Percentiles rank a stretch among this genome's conserved stretches.
Conservation (phyloP, 2,329 filamentous ascomycete genomes). For the Scedosporium boydii region DNA sequence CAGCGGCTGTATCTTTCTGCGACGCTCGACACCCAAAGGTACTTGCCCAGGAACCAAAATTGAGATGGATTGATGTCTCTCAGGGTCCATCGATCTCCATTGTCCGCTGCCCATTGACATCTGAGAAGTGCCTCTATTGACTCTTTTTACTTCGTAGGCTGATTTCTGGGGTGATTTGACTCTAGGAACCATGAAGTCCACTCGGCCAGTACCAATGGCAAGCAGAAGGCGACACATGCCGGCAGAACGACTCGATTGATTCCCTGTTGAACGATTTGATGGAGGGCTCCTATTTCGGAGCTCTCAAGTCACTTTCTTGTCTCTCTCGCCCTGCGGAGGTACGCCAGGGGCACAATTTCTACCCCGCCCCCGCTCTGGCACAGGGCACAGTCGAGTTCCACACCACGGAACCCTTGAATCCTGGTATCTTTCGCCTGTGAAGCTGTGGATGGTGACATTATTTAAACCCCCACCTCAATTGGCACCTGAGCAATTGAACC, state of each 20-base stretch:
- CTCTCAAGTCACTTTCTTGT: neutral
- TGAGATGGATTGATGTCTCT: neutral
- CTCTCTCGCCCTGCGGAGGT: neutral
- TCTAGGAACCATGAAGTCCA: too few species aligned
- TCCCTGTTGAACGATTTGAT: neutral
- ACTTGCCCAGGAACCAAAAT: neutral
- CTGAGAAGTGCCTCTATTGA: too few species aligned
- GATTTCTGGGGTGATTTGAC: too few species aligned
- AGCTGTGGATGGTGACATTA: neutral
- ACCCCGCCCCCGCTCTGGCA: neutral
- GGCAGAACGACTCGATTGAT: too few species aligned
- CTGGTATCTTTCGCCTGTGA: too few species aligned
- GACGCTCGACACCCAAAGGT: neutral
- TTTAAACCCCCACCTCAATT: neutral
- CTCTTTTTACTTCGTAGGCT: too few species aligned
- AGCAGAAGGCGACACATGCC: too few species aligned
- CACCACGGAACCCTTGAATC: neutral
- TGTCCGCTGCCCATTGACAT: too few species aligned
- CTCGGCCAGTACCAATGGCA: too few species aligned
- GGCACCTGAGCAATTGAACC: neutral
- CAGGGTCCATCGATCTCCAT: too few species aligned
- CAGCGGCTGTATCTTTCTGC: neutral
- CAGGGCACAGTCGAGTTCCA: neutral
- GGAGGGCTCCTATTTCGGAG: neutral
- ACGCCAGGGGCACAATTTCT: neutral